Evolutionary conservation across 208 protist species (phyloP), one percentile per base, ranked within the genome.

Genomic region (Angomonas deanei): DNA sequence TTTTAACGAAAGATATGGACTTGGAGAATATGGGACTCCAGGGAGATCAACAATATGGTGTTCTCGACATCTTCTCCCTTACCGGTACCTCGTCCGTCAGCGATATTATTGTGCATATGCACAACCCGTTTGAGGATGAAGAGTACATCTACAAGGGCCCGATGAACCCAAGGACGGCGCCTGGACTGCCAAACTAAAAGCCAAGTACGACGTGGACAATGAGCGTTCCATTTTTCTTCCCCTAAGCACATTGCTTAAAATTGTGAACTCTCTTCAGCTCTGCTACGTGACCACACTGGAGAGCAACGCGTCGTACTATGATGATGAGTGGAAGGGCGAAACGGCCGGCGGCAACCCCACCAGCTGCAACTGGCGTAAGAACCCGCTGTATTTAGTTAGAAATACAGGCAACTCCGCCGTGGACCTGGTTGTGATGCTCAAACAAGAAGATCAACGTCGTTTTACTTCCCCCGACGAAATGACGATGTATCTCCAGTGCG

Each of bases 321-420:
- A 57, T 10, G 72, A 65, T 13, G 58, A 59, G 23, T 93, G 86
- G 84, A 69, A 68, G 23, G 76, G 70, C 31, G 23, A 58, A 15
- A 79, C 68, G 23, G 71, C 66, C 5, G 86, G 86, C 30, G 86
- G 86, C 48, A 91, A 89, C 54, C 83, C 86, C 21, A 88, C 71
- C 28, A 82, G 46, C 58, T 68, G 62, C 31, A 80, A 78, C 21
- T 93, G 79, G 76, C 82, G 86, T 48, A 78, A 81, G 63, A 93
- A 93, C 59, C 87, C 87, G 3, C 38, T 88, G 30, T 93, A 86
- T 56, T 32, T 82, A 11, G 61, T 93, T 33, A 54, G 64, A 30
- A 93, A 93, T 66, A 74, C 59, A 42, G 53, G 54, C 30, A 59
- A 34, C 17, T 26, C 38, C 5, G 46, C 66, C 0, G 59, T 78